Percentiles rank a stretch among this genome's conserved stretches.
phyloP scores from a whole-genome alignment of 352 stramenopile species.

The Globisporangium cederbergense region DNA sequence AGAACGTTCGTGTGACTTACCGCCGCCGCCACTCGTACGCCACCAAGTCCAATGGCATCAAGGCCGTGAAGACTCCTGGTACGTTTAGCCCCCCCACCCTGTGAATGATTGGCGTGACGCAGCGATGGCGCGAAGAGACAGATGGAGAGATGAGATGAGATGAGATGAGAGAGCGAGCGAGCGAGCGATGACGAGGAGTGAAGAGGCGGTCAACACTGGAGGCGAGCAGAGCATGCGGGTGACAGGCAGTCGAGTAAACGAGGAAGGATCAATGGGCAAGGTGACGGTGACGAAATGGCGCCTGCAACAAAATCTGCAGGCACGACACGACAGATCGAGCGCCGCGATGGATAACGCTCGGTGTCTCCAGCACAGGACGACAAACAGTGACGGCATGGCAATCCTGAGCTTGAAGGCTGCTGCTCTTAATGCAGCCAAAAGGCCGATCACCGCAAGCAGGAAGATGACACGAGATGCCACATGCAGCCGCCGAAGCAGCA shows the following conservation, averaged over 20 bases:
- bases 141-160: background rate
- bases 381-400: background rate
- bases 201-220: too few relatives aligned
- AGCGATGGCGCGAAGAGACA: background rate
- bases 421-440: background rate
- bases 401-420: too few relatives aligned
- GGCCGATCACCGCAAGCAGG: background rate
- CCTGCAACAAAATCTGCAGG: background rate
- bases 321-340: background rate
- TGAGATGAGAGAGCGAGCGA: background rate
- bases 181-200: background rate
- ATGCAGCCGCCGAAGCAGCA: background rate
- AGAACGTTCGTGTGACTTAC: constrained; percentile 96
- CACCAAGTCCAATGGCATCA: constrained; percentile 93
- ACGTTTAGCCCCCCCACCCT: constrained; percentile 19
- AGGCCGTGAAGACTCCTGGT: constrained; percentile 96
- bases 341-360: too few relatives aligned
- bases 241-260: background rate
- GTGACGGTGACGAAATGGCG: background rate
- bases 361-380: background rate
- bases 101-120: background rate
- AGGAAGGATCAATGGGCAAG: background rate
- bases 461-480: background rate
- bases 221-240: background rate
- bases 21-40: constrained; percentile 96